Percentiles rank a stretch among this genome's conserved stretches.
These are phyloP conservation scores for Dryadomyces quercus-mongolicae DNA, from an alignment of 2,329 filamentous ascomycete genomes.

Conservation along the genomic window DNA sequence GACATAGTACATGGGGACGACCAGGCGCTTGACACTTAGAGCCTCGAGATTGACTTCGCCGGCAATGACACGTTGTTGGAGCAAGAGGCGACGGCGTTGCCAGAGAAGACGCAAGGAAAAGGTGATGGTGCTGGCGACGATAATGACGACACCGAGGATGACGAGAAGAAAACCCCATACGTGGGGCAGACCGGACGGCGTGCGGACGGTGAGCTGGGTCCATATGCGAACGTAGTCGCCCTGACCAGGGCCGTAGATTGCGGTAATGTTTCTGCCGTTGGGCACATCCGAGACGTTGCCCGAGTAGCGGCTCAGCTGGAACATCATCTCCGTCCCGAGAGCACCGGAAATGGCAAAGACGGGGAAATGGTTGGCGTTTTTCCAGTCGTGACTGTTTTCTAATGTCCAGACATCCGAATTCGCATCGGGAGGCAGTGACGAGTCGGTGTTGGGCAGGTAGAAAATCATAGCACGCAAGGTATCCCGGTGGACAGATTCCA, in stretches of 20 bases:
- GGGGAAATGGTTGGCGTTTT: slow-evolving; percentile 56
- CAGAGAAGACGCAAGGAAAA: slow-evolving; percentile 68
- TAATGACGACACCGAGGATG: slow-evolving; percentile 59
- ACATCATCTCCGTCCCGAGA: slow-evolving; percentile 56
- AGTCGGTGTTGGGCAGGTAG: slow-evolving; percentile 44
- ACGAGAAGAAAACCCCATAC: slow-evolving; percentile 71
- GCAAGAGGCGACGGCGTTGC: slow-evolving; percentile 50
- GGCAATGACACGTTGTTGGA: slow-evolving; percentile 58
- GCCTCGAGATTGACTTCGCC: slow-evolving; percentile 81
- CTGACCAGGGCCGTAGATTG: slow-evolving; percentile 40
- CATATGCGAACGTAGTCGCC: slow-evolving; percentile 49
- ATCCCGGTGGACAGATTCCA: slow-evolving; percentile 46
- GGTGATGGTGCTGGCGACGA: slow-evolving; percentile 55
- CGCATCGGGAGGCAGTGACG: slow-evolving; percentile 50
- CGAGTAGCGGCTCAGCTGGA: slow-evolving; percentile 63
- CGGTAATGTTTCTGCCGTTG: slow-evolving; percentile 41
- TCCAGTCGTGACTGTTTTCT: slow-evolving; percentile 60
- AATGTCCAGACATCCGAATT: slow-evolving; percentile 59
- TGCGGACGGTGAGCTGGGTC: slow-evolving; percentile 38
- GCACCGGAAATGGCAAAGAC: slow-evolving; percentile 69
- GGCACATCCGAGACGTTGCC: slow-evolving; percentile 56
- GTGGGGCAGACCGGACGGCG: slow-evolving; percentile 45
- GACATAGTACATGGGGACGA: slow-evolving; percentile 60
- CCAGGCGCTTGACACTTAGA: slow-evolving; percentile 71
- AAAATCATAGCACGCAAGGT: slow-evolving; percentile 52